A percentile compares a stretch with the other conserved stretches of the same genome.
phyloP scores from a whole-genome alignment of 1,139 yeast species.

The Scheffersomyces cryptocercus region DNA sequence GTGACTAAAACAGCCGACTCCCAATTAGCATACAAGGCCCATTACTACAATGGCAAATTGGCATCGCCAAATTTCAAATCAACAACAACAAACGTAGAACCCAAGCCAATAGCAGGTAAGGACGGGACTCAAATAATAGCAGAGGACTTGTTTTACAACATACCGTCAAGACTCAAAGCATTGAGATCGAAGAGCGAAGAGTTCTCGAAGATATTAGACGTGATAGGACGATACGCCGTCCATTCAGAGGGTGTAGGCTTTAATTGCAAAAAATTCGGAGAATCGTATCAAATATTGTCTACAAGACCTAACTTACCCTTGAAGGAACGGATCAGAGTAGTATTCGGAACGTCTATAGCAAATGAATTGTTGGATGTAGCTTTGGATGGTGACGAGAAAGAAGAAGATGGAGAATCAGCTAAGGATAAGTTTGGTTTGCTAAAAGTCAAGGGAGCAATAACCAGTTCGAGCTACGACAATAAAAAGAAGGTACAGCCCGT shows the following conservation, averaged over 20 bases:
- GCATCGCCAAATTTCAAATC: constrained; percentile 37
- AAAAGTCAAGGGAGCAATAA: constrained; percentile 58
- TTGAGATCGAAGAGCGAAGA: constrained; percentile 73
- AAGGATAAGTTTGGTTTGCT: constrained; percentile 45
- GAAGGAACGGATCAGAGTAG: constrained; percentile 68
- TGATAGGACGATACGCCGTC: constrained; percentile 80
- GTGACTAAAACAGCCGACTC: constrained; percentile 66
- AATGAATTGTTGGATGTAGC: constrained; percentile 58
- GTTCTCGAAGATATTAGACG: constrained; percentile 73
- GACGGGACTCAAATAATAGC: constrained; percentile 84
- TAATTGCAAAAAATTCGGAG: constrained; percentile 78
- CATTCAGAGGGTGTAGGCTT: constrained; percentile 73
- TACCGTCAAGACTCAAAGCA: constrained; percentile 75
- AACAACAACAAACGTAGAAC: constrained; percentile 32
- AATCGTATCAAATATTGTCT: constrained; percentile 55
- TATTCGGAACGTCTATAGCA: constrained; percentile 74
- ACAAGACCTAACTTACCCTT: constrained; percentile 49
- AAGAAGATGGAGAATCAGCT: constrained; percentile 13
- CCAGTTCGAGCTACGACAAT: constrained; percentile 71
- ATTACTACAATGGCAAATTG: constrained; percentile 64
- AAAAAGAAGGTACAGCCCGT: constrained; percentile 70
- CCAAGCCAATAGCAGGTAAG: constrained; percentile 82
- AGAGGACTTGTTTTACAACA: constrained; percentile 88
- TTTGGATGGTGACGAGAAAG: constrained; percentile 14
- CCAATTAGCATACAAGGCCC: constrained; percentile 68